phyloP scores from a whole-genome alignment of 345 rosid genomes.

The Jatropha curcas region DNA sequence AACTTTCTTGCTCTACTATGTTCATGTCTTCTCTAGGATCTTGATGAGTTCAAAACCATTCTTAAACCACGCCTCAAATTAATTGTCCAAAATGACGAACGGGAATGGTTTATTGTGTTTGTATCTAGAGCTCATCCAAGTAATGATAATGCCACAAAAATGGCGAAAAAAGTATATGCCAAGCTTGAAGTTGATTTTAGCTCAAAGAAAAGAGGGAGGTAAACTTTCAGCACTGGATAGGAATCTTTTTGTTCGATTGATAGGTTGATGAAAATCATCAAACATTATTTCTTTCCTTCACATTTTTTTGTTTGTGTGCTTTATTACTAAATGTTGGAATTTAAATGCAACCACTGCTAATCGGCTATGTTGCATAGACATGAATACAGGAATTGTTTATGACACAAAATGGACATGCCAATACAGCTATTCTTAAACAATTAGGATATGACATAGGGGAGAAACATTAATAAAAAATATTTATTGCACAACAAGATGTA shows the following conservation, averaged over 20 bases:
- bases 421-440: too few species aligned
- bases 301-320: background rate
- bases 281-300: background rate
- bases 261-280: background rate
- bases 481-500: too few species aligned
- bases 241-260: background rate
- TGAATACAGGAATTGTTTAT: too few species aligned
- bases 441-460: too few species aligned
- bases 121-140: constrained; percentile 91
- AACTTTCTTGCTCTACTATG: constrained; percentile 2
- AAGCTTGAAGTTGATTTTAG: constrained; percentile 95
- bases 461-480: too few species aligned
- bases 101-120: constrained; percentile 95
- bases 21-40: constrained; percentile 52
- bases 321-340: background rate
- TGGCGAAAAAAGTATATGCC: constrained; percentile 84
- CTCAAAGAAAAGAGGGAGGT: constrained; percentile 96
- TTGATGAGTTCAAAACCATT: constrained; percentile 93
- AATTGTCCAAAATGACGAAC: constrained; percentile 88
- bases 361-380: too few species aligned
- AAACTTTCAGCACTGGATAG: constrained; percentile 10
- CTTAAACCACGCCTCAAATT: constrained; percentile 90
- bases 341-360: background rate
- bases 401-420: too few species aligned
- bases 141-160: constrained; percentile 81